Evolutionary conservation across 305 asterid species (phyloP), one percentile per base, ranked within the genome.

Genomic region (Solanum hybrid): DNA sequence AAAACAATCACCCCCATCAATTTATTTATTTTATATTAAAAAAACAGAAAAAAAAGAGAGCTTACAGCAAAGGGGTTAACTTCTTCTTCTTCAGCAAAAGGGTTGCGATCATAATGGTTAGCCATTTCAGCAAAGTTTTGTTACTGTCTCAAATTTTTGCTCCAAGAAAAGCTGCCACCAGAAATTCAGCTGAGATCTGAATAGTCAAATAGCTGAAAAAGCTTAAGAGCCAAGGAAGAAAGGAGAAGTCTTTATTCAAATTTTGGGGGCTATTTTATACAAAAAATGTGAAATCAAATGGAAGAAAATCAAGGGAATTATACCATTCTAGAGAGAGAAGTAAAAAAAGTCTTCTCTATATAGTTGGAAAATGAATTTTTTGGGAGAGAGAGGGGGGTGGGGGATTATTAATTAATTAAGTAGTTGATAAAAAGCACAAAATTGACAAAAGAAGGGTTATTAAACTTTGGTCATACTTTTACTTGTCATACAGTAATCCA

Each of bases 1-100:
- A 32, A 51, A 84, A 85, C 26, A 10, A 84, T 10, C 22, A 38
- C 5, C 27, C 24, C 8, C 5, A 61, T 61, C 76, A 5, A 45
- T 5, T 5, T 45, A 13, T 13, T 45, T 45, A 0, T 5, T 41
- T 41, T 41, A 41, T 38, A 37, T 37, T 12, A 45, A 45, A 41
- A 0, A 13, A 9, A 65, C 26, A 68, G 2, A 22, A 7, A 33
- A 4, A 4, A 79, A 8, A 6, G 37, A 31, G 87, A 41, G 39
- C 96, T 93, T 92, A 96, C 99, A 89, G 99, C 91, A 87, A 96
- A 96, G 27, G 99, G 99, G 90, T 95, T 96, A 90, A 94, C 98
- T 95, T 94, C 98, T 24, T 95, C 98, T 38, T 96, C 98, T 41
- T 96, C 98, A 41, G 94, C 99, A 80, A 96, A 96, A 89, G 99